Evolutionary conservation across 495 filamentous ascomycete genomes (phyloP).

Genomic region (Aspergillus heteromorphus): DNA sequence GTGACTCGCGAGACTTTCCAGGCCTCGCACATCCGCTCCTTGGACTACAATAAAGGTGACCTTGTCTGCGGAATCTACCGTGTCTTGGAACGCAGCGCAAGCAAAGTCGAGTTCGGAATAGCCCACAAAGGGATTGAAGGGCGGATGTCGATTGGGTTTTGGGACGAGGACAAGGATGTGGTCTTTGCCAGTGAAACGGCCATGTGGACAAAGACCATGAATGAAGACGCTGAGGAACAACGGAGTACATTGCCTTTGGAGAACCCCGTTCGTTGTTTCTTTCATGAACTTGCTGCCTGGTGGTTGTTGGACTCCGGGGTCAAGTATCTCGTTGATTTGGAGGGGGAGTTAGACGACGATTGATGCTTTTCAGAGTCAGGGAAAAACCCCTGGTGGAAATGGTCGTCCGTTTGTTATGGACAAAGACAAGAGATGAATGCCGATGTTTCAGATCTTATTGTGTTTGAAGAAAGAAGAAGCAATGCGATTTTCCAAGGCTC

Average conservation of each 20-base stretch:
- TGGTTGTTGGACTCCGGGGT: constrained; percentile 38
- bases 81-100: constrained; percentile 17
- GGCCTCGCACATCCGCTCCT: constrained; percentile 17
- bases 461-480: no score
- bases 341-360: constrained; percentile 3
- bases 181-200: constrained; percentile 29
- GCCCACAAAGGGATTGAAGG: constrained; percentile 19
- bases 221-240: not conserved
- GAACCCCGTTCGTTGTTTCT: constrained; percentile 18
- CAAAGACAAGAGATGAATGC: no score
- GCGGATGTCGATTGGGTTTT: constrained; percentile 23
- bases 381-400: not conserved
- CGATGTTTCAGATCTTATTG: no score
- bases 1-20: constrained; percentile 18
- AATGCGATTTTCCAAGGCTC: no score
- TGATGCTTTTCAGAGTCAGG: not conserved
- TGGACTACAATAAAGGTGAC: constrained; percentile 30
- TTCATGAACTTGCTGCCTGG: constrained; percentile 36
- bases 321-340: constrained; percentile 26
- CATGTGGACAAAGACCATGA: constrained; percentile 28
- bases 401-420: not conserved
- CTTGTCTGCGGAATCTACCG: constrained; percentile 31
- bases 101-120: constrained; percentile 32
- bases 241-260: constrained; percentile 26
- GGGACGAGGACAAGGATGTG: constrained; percentile 15